Evolutionary conservation across 179 eudicot species (phyloP), one percentile per base, ranked within the genome.

Genomic region (Nepenthes alata): DNA sequence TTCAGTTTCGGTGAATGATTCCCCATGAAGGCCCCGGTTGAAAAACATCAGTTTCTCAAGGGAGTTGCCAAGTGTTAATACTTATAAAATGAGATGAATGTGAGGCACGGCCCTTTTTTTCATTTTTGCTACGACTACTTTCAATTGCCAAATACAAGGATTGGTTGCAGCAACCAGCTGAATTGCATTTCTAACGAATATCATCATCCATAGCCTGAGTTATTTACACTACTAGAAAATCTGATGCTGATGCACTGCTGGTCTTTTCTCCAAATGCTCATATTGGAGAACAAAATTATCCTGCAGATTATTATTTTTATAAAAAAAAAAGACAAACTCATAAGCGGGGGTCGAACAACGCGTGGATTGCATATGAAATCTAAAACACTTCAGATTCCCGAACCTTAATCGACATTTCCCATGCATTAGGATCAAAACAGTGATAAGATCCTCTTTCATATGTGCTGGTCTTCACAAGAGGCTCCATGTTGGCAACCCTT

Each of bases 321-420:
- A n/a, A n/a, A 35, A 64, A 14, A 6, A 2, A 16, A 3, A 8
- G 15, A 55, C 10, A 53, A 53, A 14, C 12, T 4, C 57, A 53
- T 11, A 7, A 52, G 35, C 11, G 41, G 34, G 11, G 11, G 11
- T 56, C 4, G 15, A 9, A 35, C 12, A 54, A 41, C 38, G 39
- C 59, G 10, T 35, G 37, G 14, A 48, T n/a, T 10, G 60, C 34
- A 12, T 49, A 54, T 49, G 16, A 52, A 52, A 67, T 11, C 14
- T 37, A 41, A 34, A 10, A 44, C 5, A 34, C 6, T 12, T 1
- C 13, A 9, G 11, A 5, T 44, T 11, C 62, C 36, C 49, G 7
- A 63, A 90, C 97, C 95, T 85, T 87, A 52, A 81, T 68, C 48
- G 83, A 62, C 55, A 84, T 83, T 61, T 90, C 95, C 95, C 95